A percentile compares a stretch with the other conserved stretches of the same genome.
Conservation (phyloP, 306 rosid species). For the Fagus sylvatica region DNA sequence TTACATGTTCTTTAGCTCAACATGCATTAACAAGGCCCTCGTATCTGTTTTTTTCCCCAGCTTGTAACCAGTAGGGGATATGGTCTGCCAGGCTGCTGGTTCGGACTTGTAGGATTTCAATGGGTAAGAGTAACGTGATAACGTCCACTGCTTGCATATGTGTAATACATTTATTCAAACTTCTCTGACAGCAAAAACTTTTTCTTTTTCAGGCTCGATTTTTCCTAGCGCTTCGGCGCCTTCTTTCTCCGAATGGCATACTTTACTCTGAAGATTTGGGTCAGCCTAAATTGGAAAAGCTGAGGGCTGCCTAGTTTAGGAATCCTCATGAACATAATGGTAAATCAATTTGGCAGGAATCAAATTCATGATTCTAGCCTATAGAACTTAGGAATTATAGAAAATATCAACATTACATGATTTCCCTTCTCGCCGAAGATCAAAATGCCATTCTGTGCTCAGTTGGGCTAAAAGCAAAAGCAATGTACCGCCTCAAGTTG, state of each 20-base stretch:
- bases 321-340: constrained; percentile 8
- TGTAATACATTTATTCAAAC: constrained; percentile 13
- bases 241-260: constrained; percentile 59
- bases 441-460: neutral
- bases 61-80: constrained; percentile 54
- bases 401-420: neutral
- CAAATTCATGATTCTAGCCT: neutral
- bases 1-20: constrained; percentile 16
- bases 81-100: constrained; percentile 83
- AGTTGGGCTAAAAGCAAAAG: neutral
- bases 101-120: constrained; percentile 68
- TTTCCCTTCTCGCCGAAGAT: too few species aligned
- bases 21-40: constrained; percentile 12
- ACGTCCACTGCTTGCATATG: constrained; percentile 16
- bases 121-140: constrained; percentile 58
- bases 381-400: neutral
- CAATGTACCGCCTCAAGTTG: neutral
- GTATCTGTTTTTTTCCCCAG: constrained; percentile 41
- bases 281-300: constrained; percentile 29
- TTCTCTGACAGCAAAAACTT: constrained; percentile 8
- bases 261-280: constrained; percentile 46
- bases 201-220: constrained; percentile 31
- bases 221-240: constrained; percentile 54
- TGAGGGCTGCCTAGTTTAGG: constrained; percentile 16
- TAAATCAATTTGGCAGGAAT: neutral